These are phyloP conservation scores for Ceratocystis destructans DNA, from an alignment of 2,329 filamentous ascomycete species.

Conservation along the genomic window DNA sequence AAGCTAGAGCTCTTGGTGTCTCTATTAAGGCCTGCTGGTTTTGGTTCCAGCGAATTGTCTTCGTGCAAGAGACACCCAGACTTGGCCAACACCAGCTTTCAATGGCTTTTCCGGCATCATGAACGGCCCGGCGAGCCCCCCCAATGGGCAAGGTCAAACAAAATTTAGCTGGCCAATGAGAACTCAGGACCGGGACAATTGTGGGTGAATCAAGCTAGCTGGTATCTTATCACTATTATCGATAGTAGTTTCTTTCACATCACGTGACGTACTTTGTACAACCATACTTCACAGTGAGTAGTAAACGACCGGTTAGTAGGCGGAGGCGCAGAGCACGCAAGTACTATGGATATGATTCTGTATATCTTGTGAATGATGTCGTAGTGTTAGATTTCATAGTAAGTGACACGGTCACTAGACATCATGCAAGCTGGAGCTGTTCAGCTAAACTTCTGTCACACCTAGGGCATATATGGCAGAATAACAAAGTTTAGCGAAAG, in stretches of 20 bases:
- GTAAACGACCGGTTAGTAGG: not conserved
- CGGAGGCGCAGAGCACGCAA: not conserved
- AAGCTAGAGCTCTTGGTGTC: not conserved
- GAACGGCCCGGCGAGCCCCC: not conserved
- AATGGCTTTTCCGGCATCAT: conserved; percentile 2
- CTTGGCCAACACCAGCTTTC: not conserved
- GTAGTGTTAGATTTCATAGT: no score
- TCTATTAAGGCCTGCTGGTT: not conserved
- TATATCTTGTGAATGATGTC: no score
- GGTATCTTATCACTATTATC: not conserved
- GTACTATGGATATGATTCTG: no score
- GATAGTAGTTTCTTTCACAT: not conserved
- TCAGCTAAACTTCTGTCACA: no score
- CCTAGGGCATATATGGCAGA: no score
- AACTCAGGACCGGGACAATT: conserved; percentile 1
- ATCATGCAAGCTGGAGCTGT: no score
- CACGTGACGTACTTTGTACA: not conserved
- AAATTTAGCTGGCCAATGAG: conserved; percentile 10
- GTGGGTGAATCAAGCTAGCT: not conserved
- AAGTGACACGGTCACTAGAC: no score
- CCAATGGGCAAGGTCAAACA: not conserved
- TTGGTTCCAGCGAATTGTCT: not conserved
- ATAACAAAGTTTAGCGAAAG: no score
- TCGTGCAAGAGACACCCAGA: not conserved
- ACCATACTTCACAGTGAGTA: no score